Percentiles rank a stretch among this genome's conserved stretches.
These are phyloP conservation scores for Talaromyces sp. DNA, from an alignment of 2,329 filamentous ascomycete genomes.

Conservation along the genomic window DNA sequence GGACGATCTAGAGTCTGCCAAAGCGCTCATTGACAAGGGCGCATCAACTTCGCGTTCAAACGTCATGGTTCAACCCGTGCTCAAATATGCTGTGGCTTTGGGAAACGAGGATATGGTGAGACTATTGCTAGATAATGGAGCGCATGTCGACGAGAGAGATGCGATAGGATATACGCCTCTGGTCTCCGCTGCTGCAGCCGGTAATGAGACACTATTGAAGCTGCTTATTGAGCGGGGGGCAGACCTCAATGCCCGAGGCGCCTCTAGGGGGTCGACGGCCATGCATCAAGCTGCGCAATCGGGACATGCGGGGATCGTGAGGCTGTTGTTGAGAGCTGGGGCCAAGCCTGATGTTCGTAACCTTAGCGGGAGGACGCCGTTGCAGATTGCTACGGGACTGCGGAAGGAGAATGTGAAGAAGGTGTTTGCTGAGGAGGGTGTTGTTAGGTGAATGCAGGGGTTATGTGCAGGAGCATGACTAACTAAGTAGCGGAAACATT, in stretches of 20 bases:
- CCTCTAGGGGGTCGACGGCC: background rate
- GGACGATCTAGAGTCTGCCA: background rate
- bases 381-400: slow-evolving; percentile 1
- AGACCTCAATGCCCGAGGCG: background rate
- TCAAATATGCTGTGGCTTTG: background rate
- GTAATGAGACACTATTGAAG: background rate
- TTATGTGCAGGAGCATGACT: background rate
- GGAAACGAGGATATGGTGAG: slow-evolving; percentile 3
- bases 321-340: background rate
- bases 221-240: background rate
- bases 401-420: slow-evolving; percentile 6
- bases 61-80: background rate
- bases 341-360: background rate
- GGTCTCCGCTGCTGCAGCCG: background rate
- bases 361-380: background rate
- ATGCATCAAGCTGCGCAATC: background rate
- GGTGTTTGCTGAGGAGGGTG: slow-evolving; percentile 1
- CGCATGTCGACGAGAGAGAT: slow-evolving; percentile 4
- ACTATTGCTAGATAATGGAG: slow-evolving; percentile 2
- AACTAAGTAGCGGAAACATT: background rate
- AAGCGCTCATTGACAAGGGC: background rate
- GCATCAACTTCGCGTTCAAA: background rate
- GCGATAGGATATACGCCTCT: slow-evolving; percentile 3
- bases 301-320: background rate
- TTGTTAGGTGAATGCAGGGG: background rate